Conservation (phyloP, 805 yeast species). For the Suhomyces xylopsoci region DNA sequence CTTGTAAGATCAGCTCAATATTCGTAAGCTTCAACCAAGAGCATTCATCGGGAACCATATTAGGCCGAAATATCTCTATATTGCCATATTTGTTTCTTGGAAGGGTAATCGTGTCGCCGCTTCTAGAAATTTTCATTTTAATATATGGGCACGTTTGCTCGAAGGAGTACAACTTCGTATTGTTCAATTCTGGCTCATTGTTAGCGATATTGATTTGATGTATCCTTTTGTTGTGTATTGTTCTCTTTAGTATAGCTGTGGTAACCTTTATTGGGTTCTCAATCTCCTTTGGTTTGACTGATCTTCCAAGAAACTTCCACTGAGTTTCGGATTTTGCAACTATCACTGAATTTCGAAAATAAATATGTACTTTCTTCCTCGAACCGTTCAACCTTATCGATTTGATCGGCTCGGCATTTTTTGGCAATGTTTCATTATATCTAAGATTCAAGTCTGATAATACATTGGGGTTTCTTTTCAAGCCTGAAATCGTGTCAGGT, state of each 20-base stretch:
- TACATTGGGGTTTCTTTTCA: slow-evolving; percentile 28
- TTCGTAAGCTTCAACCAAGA: slow-evolving; percentile 23
- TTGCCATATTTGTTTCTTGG: slow-evolving; percentile 32
- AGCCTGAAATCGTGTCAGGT: slow-evolving; percentile 23
- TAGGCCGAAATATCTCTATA: slow-evolving; percentile 25
- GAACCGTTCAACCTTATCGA: slow-evolving; percentile 11
- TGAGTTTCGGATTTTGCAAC: slow-evolving; percentile 32
- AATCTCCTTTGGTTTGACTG: slow-evolving; percentile 18
- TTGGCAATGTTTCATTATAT: slow-evolving; percentile 24
- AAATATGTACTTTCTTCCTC: slow-evolving; percentile 14
- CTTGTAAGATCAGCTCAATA: slow-evolving; percentile 19
- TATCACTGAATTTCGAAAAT: slow-evolving; percentile 17
- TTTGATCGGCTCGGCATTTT: slow-evolving; percentile 12
- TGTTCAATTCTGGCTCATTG: slow-evolving; percentile 16
- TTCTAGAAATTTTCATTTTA: slow-evolving; percentile 8
- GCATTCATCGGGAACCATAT: slow-evolving; percentile 32
- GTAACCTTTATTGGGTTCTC: slow-evolving; percentile 18
- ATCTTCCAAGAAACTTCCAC: slow-evolving; percentile 35
- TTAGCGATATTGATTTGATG: slow-evolving; percentile 16
- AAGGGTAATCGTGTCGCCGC: slow-evolving; percentile 7
- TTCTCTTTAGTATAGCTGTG: slow-evolving; percentile 17
- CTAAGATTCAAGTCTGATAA: slow-evolving; percentile 19
- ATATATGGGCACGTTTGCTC: slow-evolving; percentile 28
- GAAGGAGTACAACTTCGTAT: slow-evolving; percentile 23
- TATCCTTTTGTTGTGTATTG: slow-evolving; percentile 18